These are phyloP conservation scores for Closterium sp. DNA, from an alignment of 139 green algal species.

Conservation along the genomic window DNA sequence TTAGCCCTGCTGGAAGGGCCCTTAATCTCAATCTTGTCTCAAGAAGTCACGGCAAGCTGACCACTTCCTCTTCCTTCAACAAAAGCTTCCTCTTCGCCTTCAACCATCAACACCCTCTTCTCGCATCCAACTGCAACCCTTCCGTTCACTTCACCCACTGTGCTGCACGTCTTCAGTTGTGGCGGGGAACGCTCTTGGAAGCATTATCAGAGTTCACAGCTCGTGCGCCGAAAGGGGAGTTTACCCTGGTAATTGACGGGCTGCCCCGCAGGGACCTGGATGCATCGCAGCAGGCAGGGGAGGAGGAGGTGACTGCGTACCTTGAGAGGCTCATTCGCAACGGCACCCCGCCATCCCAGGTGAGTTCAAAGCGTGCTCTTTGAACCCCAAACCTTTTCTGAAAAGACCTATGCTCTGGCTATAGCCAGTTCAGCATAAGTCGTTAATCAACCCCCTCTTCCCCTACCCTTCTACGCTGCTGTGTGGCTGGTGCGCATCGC, in stretches of 20 bases:
- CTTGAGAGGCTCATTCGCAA: neutral
- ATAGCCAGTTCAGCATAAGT: too few species aligned
- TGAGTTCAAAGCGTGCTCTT: neutral
- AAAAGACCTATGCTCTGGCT: too few species aligned
- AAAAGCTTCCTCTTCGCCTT: neutral
- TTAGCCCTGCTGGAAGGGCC: too few species aligned
- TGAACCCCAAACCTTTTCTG: too few species aligned
- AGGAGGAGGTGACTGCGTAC: neutral
- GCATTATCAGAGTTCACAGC: neutral
- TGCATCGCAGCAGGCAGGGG: neutral
- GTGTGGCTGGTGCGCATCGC: neutral
- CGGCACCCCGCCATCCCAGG: neutral
- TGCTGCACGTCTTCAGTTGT: too few species aligned
- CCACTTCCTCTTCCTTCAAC: too few species aligned
- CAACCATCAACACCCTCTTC: neutral
- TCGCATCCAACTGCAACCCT: too few species aligned
- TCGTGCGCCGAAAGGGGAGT: neutral
- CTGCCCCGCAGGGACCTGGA: neutral
- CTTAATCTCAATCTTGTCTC: too few species aligned
- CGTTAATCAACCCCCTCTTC: too few species aligned
- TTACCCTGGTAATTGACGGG: neutral
- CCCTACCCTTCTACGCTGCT: too few species aligned
- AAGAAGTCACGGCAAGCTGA: too few species aligned
- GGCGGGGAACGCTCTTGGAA: neutral
- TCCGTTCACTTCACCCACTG: too few species aligned